These are phyloP conservation scores for Teratosphaeria gauchensis DNA, from an alignment of 2,329 filamentous ascomycete species.

Conservation along the genomic window DNA sequence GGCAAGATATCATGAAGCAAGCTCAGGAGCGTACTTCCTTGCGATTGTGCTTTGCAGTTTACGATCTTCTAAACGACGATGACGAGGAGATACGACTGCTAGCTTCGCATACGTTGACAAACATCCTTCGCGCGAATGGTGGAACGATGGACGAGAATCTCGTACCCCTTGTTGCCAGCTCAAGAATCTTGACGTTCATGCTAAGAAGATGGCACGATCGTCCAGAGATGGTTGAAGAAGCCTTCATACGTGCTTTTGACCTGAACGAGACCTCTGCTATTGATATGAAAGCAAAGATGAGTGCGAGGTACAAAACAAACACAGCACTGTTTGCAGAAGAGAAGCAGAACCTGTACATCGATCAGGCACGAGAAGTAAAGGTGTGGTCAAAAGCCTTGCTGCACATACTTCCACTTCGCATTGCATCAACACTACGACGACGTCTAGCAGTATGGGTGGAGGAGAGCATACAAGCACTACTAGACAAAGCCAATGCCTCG, in stretches of 20 bases:
- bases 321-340: slow-evolving; percentile 74
- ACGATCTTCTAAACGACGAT: slow-evolving; percentile 76
- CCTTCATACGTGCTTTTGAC: slow-evolving; percentile 15
- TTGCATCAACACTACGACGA: slow-evolving; percentile 15
- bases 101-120: slow-evolving; percentile 36
- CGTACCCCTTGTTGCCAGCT: slow-evolving; percentile 41
- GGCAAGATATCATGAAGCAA: background rate
- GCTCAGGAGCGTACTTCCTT: background rate
- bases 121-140: slow-evolving; percentile 30
- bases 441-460: slow-evolving; percentile 38
- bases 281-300: slow-evolving; percentile 8
- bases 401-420: slow-evolving; percentile 17
- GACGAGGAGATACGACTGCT: slow-evolving; percentile 75
- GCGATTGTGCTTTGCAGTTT: slow-evolving; percentile 50
- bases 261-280: background rate
- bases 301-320: slow-evolving; percentile 34
- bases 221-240: slow-evolving; percentile 4
- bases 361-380: slow-evolving; percentile 64
- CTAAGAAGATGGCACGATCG: slow-evolving; percentile 9
- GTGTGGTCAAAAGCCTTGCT: slow-evolving; percentile 54
- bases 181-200: slow-evolving; percentile 28
- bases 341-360: slow-evolving; percentile 89
- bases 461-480: slow-evolving; percentile 41
- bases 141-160: slow-evolving; percentile 35
- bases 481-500: slow-evolving; percentile 23